phyloP scores from a whole-genome alignment of 345 rosid genomes.

The Melaleuca alternifolia region DNA sequence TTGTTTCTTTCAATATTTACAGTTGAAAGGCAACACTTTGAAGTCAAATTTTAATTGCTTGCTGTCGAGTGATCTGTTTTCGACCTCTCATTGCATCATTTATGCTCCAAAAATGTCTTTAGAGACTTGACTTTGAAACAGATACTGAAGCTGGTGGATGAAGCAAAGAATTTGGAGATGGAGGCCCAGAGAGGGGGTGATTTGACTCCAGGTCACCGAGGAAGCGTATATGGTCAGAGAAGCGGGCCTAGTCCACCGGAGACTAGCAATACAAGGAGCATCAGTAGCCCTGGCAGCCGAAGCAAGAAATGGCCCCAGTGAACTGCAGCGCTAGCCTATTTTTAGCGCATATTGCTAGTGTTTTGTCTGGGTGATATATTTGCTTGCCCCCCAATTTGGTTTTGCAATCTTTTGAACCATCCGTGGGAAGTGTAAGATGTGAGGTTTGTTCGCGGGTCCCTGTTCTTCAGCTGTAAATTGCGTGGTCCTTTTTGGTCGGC shows the following conservation, averaged over 20 bases:
- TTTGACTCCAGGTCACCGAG: conserved; percentile 10
- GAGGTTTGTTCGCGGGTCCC: background rate
- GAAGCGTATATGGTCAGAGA: conserved; percentile 19
- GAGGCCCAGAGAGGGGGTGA: conserved; percentile 20
- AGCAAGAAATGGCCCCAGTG: conserved; percentile 39
- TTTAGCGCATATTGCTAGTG: background rate
- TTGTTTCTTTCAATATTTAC: background rate
- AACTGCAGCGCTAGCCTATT: background rate
- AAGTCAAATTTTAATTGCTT: background rate
- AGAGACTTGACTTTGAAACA: conserved; percentile 9
- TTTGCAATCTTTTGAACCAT: background rate
- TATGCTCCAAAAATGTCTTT: background rate
- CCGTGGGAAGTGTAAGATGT: background rate
- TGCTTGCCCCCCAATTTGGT: background rate
- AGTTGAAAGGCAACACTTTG: background rate
- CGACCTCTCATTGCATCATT: background rate
- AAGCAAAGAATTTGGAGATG: conserved; percentile 56
- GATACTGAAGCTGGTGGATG: conserved; percentile 48
- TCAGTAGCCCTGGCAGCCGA: conserved; percentile 33
- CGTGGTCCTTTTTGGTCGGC: background rate
- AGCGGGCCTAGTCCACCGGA: conserved; percentile 24
- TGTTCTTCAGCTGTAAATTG: background rate
- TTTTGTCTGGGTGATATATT: background rate
- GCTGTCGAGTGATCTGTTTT: background rate
- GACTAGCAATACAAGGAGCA: conserved; percentile 9